These are phyloP conservation scores for Canariomyces notabilis DNA, from an alignment of 2,329 filamentous ascomycete species.

Conservation along the genomic window DNA sequence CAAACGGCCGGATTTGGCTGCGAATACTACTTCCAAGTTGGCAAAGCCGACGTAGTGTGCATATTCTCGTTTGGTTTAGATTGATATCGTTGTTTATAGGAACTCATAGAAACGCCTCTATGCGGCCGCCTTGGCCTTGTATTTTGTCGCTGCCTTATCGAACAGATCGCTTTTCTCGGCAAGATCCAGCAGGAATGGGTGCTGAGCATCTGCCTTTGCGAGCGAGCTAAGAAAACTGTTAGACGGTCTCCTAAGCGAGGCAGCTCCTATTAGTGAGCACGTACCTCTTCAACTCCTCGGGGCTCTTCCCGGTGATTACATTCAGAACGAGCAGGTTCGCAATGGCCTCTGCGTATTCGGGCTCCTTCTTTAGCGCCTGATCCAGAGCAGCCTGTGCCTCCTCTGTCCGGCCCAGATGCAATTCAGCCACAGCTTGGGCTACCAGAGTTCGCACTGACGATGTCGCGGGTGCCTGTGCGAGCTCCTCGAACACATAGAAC, in stretches of 20 bases:
- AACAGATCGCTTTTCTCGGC: conserved; percentile 84
- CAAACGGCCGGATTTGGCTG: no score
- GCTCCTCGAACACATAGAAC: conserved; percentile 96
- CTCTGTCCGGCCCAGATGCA: conserved; percentile 82
- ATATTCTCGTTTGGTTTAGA: not conserved
- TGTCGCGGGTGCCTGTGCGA: conserved; percentile 80
- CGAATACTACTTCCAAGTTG: no score
- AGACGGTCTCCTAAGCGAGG: conserved; percentile 17
- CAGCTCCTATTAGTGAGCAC: conserved; percentile 31
- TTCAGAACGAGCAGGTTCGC: conserved; percentile 80
- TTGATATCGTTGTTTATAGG: conserved; percentile 16
- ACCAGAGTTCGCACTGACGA: conserved; percentile 72
- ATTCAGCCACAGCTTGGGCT: conserved; percentile 83
- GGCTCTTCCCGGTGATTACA: conserved; percentile 68
- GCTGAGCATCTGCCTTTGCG: conserved; percentile 56
- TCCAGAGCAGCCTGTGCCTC: conserved; percentile 85
- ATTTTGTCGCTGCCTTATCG: conserved; percentile 80
- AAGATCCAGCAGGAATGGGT: conserved; percentile 68
- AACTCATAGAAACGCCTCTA: conserved; percentile 28
- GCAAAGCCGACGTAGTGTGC: no score
- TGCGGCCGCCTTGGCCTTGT: conserved; percentile 72
- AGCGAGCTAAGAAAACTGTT: conserved; percentile 40
- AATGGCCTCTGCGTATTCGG: conserved; percentile 66
- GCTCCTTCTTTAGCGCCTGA: conserved; percentile 70
- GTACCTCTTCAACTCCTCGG: conserved; percentile 57